Conservation (phyloP, 176 grass and related monocot species). For the Pharus latifolius region DNA sequence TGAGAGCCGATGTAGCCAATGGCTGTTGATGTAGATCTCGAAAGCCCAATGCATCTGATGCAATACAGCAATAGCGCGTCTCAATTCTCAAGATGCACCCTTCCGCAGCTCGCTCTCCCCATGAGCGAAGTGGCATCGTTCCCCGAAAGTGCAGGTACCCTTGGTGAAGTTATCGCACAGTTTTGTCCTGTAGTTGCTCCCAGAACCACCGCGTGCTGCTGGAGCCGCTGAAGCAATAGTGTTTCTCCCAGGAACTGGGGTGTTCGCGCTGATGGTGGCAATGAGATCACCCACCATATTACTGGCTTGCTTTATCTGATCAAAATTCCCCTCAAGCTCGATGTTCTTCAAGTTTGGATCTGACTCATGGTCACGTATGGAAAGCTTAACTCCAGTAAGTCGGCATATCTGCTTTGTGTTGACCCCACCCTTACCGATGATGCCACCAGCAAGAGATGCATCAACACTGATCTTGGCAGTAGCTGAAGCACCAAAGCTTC, state of each 20-base stretch:
- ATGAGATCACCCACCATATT: conserved; percentile 78
- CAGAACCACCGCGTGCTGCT: not conserved
- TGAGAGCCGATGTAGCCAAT: not conserved
- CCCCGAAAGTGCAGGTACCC: conserved; percentile 60
- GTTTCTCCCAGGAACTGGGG: conserved; percentile 11
- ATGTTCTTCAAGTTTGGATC: conserved; percentile 77
- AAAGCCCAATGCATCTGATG: conserved; percentile 5
- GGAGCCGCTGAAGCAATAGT: not conserved
- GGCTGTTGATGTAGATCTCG: too few relatives aligned
- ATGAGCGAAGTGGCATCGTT: conserved; percentile 90
- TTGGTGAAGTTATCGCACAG: conserved; percentile 77
- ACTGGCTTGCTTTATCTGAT: conserved; percentile 89
- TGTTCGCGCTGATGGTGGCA: conserved; percentile 38
- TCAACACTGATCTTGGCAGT: conserved; percentile 93
- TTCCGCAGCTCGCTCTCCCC: conserved; percentile 65
- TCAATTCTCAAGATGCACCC: conserved; percentile 19
- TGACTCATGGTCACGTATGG: conserved; percentile 63
- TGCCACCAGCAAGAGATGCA: conserved; percentile 70
- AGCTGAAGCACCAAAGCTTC: conserved; percentile 67
- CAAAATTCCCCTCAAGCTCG: conserved; percentile 81
- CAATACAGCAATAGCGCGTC: not conserved
- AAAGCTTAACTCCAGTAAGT: conserved; percentile 65
- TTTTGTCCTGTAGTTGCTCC: conserved; percentile 78
- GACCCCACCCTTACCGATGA: conserved; percentile 86
- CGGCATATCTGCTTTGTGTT: conserved; percentile 90